Base-by-base conservation (phyloP, 208 protist genomes). In the Acanthamoeba castellanii region DNA sequence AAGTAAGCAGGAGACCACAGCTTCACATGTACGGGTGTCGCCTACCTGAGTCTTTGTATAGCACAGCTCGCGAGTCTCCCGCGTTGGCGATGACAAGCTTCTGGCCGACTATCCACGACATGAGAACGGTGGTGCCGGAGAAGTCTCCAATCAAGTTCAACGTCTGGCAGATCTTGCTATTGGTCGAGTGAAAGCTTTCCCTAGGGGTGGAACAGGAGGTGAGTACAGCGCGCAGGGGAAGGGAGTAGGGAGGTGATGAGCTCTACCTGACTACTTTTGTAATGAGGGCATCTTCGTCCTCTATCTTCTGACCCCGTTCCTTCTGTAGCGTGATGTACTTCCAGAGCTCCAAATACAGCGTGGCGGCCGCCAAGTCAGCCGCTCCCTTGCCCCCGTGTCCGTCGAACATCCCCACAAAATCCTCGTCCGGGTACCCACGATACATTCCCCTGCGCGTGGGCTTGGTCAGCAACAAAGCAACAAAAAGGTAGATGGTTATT, bases 61-160 rank as follows among this genome's bases (percentile, higher is more conserved):
- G 25, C 34, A 88, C 81, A 88, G 81, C 81, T 9, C 81, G 37
- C n/a, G 81, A 88, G 52, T 88, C 81, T 9, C 81, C 81, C n/a
- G 81, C 81, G 30, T 88, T 88, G 37, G 81, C 81, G 4, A 88
- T 42, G 11, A 95, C 97, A 1, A 96, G 59, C 74, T 96, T 94
- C 18, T 96, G 94, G 14, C 72, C 72, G 34, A 81, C 32, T 3
- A 81, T 37, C 72, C 72, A 81, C 13, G 72, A 81, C 13, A 96
- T 47, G 0, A 96, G 70, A 22, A 95, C 96, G 1, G 96, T 97
- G 0, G 96, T 95, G 50, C 96, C 96, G 57, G 95, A 78, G 37
- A 50, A 81, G 72, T 81, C 72, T 25, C 72, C 37, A 14, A 81
- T 81, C 72, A 81, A 47, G 72, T 81, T 37, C n/a, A 81, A 30